Evolutionary conservation across 106 monocot genomes (phyloP).

Genomic region (Dioscorea dumetorum): DNA sequence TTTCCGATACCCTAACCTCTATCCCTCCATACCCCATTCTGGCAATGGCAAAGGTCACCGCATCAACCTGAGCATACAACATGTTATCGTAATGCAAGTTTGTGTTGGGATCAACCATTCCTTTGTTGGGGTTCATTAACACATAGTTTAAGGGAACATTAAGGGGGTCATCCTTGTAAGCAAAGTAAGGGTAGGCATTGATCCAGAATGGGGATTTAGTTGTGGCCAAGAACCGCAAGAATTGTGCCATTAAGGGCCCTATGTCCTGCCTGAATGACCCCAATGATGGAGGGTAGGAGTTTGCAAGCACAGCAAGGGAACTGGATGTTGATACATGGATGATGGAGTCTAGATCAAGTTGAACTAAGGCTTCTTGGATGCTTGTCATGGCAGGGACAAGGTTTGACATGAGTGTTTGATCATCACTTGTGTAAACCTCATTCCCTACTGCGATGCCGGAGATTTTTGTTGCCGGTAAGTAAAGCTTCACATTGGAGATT

Average conservation of each 20-base stretch:
- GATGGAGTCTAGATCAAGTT: slow-evolving; percentile 41
- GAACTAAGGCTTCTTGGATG: slow-evolving; percentile 55
- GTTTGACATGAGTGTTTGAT: slow-evolving; percentile 43
- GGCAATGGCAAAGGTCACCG: slow-evolving; percentile 58
- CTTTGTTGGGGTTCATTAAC: slow-evolving; percentile 43
- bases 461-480: slow-evolving; percentile 64
- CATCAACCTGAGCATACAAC: slow-evolving; percentile 97
- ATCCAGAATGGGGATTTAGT: slow-evolving; percentile 84
- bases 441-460: slow-evolving; percentile 84
- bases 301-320: slow-evolving; percentile 66
- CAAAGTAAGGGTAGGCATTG: slow-evolving; percentile 96
- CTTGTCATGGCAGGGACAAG: slow-evolving; percentile 68
- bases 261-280: slow-evolving; percentile 54
- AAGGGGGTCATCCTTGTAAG: slow-evolving; percentile 65
- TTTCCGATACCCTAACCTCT: slow-evolving; percentile 86
- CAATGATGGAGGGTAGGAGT: slow-evolving; percentile 75
- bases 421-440: slow-evolving; percentile 68
- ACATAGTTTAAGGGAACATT: slow-evolving; percentile 58
- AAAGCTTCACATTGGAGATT: slow-evolving; percentile 50
- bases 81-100: slow-evolving; percentile 82
- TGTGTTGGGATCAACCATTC: slow-evolving; percentile 68
- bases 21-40: slow-evolving; percentile 51
- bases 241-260: slow-evolving; percentile 24
- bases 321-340: slow-evolving; percentile 70
- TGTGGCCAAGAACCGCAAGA: slow-evolving; percentile 49